These are phyloP conservation scores for Cicer arietinum DNA, from an alignment of 306 rosid genomes.

Conservation along the genomic window DNA sequence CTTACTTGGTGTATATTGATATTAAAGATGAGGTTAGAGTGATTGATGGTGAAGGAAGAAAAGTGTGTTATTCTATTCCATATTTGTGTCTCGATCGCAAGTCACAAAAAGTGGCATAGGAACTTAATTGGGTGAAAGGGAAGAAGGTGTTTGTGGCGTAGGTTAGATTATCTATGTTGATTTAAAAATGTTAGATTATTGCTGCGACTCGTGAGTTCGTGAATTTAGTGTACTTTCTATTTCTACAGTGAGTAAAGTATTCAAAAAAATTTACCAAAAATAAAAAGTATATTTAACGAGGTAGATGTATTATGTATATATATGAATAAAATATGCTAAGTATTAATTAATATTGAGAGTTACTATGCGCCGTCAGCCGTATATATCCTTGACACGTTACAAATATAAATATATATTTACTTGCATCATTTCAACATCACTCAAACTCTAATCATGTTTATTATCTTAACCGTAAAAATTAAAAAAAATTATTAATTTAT, in stretches of 20 bases:
- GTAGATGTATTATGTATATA: not conserved
- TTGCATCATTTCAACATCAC: too few relatives aligned
- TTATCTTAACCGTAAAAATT: too few relatives aligned
- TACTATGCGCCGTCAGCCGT: constrained; percentile 50
- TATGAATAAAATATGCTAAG: not conserved
- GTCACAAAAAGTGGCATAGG: not conserved
- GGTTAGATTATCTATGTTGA: constrained; percentile 26
- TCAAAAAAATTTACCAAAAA: not conserved
- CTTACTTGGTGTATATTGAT: not conserved
- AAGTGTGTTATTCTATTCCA: constrained; percentile 20
- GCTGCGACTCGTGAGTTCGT: constrained; percentile 28
- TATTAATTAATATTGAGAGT: constrained; percentile 26
- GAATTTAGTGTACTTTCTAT: constrained; percentile 33
- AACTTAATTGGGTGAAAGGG: constrained; percentile 8
- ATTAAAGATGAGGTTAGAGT: constrained; percentile 1
- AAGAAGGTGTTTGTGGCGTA: not conserved
- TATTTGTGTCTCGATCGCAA: not conserved
- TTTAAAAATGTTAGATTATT: constrained; percentile 37
- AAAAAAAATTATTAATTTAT: too few relatives aligned
- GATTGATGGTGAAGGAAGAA: constrained; percentile 35
- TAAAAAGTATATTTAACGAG: not conserved
- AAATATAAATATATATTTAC: not conserved
- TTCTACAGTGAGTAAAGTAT: constrained; percentile 32
- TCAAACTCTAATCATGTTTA: too few relatives aligned
- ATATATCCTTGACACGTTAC: constrained; percentile 51